Evolutionary conservation across 2,329 filamentous ascomycete species (phyloP), one percentile per base, ranked within the genome.

Genomic region (Ramularia endophylla): DNA sequence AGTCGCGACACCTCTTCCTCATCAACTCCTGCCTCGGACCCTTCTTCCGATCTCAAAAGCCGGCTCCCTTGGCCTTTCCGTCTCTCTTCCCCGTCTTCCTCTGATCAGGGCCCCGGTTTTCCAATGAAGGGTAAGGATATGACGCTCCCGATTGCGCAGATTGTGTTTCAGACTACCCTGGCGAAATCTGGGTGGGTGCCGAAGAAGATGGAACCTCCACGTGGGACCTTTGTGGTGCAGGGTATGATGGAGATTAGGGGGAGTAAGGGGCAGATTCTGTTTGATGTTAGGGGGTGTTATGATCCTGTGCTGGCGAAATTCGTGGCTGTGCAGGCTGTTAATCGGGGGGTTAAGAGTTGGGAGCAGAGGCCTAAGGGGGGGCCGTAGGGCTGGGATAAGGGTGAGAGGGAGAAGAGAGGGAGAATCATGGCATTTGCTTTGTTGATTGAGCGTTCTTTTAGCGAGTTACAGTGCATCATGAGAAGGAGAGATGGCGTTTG

Each of bases 211-310:
- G 60, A 66, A 27, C 55, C 65, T 0, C 70, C 71, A 4, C 62
- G 69, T 9, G 72, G 72, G 3, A 63, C 60, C 3, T 64, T 73
- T 38, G 44, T 67, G 0, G 63, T 74, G 9, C 55, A 60, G 2
- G 72, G 70, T 3, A 41, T 72, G 25, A 57, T 75, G 2, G 68
- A 73, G 42, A 51, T 74, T 3, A 55, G 62, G n/a, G 71, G 71
- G 5, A 52, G 57, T 7, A 61, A 57, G 32, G 69, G 65, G 1
- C 59, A 58, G 30, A 50, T 67, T 41, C 64, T 66, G 4, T 46
- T 73, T n/a, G 68, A 72, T 41, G 66, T 74, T 2, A 44, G 53
- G 7, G 66, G 61, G 4, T 61, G 57, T 4, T 75, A 73, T 47
- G 68, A 74, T 42, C 69, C 70, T 1, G 64, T 64, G 34, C 43